Evolutionary conservation across 148 eudicot species (phyloP).

Genomic region (Camellia lanceoleosa): DNA sequence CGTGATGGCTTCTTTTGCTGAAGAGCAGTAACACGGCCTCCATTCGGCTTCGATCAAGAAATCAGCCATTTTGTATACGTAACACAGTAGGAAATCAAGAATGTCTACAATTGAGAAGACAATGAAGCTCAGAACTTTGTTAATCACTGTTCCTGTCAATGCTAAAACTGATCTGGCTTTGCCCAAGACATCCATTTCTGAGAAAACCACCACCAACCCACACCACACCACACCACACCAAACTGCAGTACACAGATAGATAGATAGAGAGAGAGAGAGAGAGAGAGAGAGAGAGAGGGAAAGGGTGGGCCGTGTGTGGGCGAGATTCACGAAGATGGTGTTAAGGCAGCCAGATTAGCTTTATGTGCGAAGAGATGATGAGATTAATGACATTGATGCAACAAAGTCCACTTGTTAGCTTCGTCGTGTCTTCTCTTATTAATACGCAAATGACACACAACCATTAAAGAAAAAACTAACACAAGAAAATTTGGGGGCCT

Average conservation of each 20-base stretch:
- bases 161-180: slow-evolving; percentile 22
- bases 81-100: slow-evolving; percentile 55
- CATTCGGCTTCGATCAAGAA: slow-evolving; percentile 73
- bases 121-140: slow-evolving; percentile 55
- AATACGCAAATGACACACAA: neutral
- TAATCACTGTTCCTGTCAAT: slow-evolving; percentile 37
- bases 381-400: too few species aligned
- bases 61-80: slow-evolving; percentile 52
- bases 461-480: neutral
- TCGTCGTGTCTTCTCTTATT: neutral
- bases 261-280: neutral
- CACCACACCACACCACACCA: slow-evolving; percentile 19
- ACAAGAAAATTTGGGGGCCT: neutral
- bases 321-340: slow-evolving; percentile 14
- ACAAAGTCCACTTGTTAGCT: neutral
- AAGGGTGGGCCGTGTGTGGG: neutral
- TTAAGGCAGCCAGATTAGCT: neutral
- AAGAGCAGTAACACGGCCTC: slow-evolving; percentile 71
- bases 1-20: slow-evolving; percentile 42
- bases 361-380: neutral
- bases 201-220: slow-evolving; percentile 33
- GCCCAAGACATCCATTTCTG: slow-evolving; percentile 12
- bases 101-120: slow-evolving; percentile 63
- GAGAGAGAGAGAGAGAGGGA: neutral
- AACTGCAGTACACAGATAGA: neutral